Percentiles rank a stretch among this genome's conserved stretches.
Evolutionary conservation across 495 filamentous ascomycete species (phyloP).

Genomic region (Podospora bellae-mahoneyi): DNA sequence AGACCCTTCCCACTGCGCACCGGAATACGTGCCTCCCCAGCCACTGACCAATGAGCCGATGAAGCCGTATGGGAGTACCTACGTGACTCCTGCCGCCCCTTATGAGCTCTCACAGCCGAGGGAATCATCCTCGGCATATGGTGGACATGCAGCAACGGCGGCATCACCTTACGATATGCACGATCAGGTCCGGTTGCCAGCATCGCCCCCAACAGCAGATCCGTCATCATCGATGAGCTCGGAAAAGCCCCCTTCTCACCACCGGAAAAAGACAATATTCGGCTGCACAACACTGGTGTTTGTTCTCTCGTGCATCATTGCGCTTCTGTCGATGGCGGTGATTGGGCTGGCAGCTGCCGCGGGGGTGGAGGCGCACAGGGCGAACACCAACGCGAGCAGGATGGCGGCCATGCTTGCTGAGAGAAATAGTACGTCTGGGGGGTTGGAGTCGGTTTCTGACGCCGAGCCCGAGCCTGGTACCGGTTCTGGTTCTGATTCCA

Average conservation of each 20-base stretch:
- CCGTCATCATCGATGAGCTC: background rate
- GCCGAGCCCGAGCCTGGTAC: background rate
- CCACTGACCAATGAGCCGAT: conserved; percentile 1
- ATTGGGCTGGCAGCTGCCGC: conserved; percentile 46
- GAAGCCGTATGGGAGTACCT: background rate
- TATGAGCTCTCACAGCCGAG: background rate
- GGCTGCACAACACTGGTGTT: conserved; percentile 41
- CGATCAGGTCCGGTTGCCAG: background rate
- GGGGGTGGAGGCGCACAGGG: conserved; percentile 39
- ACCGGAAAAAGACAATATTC: conserved; percentile 24
- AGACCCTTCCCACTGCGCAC: background rate
- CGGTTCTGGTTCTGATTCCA: background rate
- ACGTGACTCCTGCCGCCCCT: background rate
- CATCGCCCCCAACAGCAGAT: background rate
- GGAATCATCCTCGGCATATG: conserved; percentile 10
- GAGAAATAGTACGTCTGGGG: background rate
- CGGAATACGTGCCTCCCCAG: background rate
- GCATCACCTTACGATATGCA: conserved; percentile 9
- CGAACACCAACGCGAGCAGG: conserved; percentile 35
- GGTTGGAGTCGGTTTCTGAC: background rate
- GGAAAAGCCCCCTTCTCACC: conserved; percentile 3
- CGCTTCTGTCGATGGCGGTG: conserved; percentile 39
- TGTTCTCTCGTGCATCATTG: conserved; percentile 41
- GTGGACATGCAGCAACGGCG: conserved; percentile 12
- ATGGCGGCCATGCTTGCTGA: conserved; percentile 24